A percentile compares a stretch with the other conserved stretches of the same genome.
phyloP scores from a whole-genome alignment of 495 filamentous ascomycete species.

The Oidiodendron maius region DNA sequence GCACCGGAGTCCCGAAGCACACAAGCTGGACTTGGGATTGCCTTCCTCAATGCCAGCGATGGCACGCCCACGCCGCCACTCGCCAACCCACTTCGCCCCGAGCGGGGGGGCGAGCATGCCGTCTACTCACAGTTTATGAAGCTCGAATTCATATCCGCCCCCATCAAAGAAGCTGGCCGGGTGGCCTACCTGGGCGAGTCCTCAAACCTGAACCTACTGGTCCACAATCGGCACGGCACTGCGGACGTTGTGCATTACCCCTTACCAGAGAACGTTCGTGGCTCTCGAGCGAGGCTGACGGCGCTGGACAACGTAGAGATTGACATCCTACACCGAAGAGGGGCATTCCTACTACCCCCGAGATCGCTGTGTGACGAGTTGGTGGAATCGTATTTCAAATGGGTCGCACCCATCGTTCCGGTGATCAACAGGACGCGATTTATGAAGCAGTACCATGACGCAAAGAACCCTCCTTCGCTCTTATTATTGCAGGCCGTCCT shows the following conservation, averaged over 20 bases:
- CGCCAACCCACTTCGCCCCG: constrained; percentile 68
- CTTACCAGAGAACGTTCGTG: constrained; percentile 84
- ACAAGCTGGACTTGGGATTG: constrained; percentile 30
- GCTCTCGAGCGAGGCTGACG: constrained; percentile 77
- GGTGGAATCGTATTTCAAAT: constrained; percentile 92
- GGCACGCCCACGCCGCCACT: constrained; percentile 58
- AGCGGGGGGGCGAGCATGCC: constrained; percentile 65
- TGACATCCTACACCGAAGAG: constrained; percentile 88
- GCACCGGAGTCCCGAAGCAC: constrained; percentile 31
- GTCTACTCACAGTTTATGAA: constrained; percentile 92
- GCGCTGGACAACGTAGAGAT: constrained; percentile 93
- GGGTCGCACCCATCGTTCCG: constrained; percentile 98
- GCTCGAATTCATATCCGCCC: constrained; percentile 90
- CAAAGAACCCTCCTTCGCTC: constrained; percentile 90
- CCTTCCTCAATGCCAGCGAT: constrained; percentile 51
- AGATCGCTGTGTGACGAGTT: constrained; percentile 89
- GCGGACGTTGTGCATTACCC: constrained; percentile 98
- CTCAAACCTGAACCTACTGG: constrained; percentile 87
- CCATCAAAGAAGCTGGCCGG: constrained; percentile 92
- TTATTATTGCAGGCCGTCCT: constrained; percentile 89
- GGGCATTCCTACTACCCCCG: constrained; percentile 89
- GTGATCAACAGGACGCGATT: constrained; percentile 93
- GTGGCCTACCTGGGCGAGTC: constrained; percentile 97
- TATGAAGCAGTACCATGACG: constrained; percentile 89
- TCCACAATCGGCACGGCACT: constrained; percentile 88